phyloP scores from a whole-genome alignment of 2,329 filamentous ascomycete species.

The Fusarium protoensiforme region DNA sequence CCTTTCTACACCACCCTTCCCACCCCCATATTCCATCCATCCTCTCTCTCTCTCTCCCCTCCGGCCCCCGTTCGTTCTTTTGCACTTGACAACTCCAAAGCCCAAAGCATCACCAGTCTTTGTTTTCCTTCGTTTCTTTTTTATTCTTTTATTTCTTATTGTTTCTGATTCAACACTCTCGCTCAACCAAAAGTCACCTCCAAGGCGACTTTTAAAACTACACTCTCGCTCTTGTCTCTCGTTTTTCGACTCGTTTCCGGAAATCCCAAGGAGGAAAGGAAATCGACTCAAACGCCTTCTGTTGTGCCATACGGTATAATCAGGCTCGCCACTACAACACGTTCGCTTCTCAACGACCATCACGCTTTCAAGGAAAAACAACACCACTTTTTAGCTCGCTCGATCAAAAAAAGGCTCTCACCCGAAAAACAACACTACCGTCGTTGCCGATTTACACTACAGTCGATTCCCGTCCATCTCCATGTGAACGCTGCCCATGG shows the following conservation, averaged over 20 bases:
- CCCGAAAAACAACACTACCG: background rate
- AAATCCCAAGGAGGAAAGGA: background rate
- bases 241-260: constrained; percentile 25
- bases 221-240: constrained; percentile 36
- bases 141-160: constrained; percentile 18
- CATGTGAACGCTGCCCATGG: constrained; percentile 46
- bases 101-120: constrained; percentile 15
- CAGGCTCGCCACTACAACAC: constrained; percentile 26
- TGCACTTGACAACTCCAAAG: constrained; percentile 27
- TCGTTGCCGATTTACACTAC: constrained; percentile 19
- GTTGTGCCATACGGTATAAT: background rate
- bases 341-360: constrained; percentile 28
- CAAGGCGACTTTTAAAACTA: constrained; percentile 17
- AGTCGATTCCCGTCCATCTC: constrained; percentile 41
- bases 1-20: constrained; percentile 36
- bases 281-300: constrained; percentile 8
- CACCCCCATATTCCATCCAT: constrained; percentile 29
- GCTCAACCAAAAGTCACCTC: constrained; percentile 19
- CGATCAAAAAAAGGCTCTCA: background rate
- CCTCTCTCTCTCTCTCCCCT: constrained; percentile 12
- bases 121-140: constrained; percentile 4
- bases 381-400: background rate
- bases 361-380: background rate
- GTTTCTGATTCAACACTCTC: constrained; percentile 19
- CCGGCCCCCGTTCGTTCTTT: background rate